Evolutionary conservation across 495 filamentous ascomycete species (phyloP), one percentile per base, ranked within the genome.

Genomic region (Ascobolus immersus): DNA sequence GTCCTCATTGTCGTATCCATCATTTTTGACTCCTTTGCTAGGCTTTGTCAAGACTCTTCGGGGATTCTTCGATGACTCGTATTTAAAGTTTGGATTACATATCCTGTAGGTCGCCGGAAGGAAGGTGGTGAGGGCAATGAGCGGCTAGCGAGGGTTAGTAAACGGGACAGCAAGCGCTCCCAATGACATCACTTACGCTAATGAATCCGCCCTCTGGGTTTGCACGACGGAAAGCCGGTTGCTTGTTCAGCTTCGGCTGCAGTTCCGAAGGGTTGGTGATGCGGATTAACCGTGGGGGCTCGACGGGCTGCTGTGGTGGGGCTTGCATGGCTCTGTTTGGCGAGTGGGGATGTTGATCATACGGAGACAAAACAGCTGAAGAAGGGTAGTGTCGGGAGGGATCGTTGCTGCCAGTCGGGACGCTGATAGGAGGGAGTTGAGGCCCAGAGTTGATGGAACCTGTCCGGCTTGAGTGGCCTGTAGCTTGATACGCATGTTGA

Each of bases 181-280:
- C 29, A 19, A 33, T 18, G 28, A 41, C 23, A 25, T 25, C 17
- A 63, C 77, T 58, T 60, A 90, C 82, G 52, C 89, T 94, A 45
- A 99, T 93, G 51, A 99, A 99, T 33, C 89, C 89, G 35, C 89
- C 89, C 50, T 99, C 89, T 0, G 89, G 89, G 49, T 91, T 84
- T 33, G 89, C 89, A 49, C 89, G 65, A 35, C 89, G 69, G 50
- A 82, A 93, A 3, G 82, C 64, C 17, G 89, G 89, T 41, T 99
- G 89, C 10, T 59, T 35, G 50, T 84, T 90, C 40, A 82, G 65
- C 44, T 73, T 73, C 5, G 84, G 80, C 29, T 75, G 66, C 33
- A 99, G 57, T 24, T 92, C 78, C 21, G 67, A 56, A 14, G 71
- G 57, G 8, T 65, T 65, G 38, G 70, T 61, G 41, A 89, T 60